Conservation (phyloP, 2,329 filamentous ascomycete species). For the Penicillium brevicompactum region DNA sequence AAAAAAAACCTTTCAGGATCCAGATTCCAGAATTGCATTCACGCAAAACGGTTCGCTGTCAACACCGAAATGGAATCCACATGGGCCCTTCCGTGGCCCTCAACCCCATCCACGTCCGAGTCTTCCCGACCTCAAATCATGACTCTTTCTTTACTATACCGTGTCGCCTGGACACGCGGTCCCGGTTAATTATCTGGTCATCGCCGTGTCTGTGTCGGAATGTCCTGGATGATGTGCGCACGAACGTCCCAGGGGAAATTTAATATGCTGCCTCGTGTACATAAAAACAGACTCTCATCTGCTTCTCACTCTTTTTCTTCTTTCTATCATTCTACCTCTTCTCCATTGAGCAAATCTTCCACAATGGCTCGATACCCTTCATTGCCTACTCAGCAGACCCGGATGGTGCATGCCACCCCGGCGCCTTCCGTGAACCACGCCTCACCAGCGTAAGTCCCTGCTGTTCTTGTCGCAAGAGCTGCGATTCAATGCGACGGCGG, state of each 20-base stretch:
- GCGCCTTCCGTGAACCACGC: slow-evolving; percentile 32
- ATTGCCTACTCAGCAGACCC: slow-evolving; percentile 36
- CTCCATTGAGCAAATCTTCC: slow-evolving; percentile 17
- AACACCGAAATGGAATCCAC: slow-evolving; percentile 29
- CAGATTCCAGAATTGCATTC: slow-evolving; percentile 22
- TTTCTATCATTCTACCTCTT: slow-evolving; percentile 22
- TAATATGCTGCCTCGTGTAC: slow-evolving; percentile 33
- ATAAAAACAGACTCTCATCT: slow-evolving; percentile 35
- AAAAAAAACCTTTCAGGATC: slow-evolving; percentile 25
- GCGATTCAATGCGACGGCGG: slow-evolving; percentile 10
- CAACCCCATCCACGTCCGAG: slow-evolving; percentile 25
- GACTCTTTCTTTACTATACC: slow-evolving; percentile 23
- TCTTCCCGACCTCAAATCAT: slow-evolving; percentile 32
- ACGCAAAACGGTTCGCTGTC: slow-evolving; percentile 29
- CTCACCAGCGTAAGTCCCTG: slow-evolving; percentile 33
- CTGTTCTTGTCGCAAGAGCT: background rate
- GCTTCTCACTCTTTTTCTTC: slow-evolving; percentile 19
- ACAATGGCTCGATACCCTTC: slow-evolving; percentile 36
- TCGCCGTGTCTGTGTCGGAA: slow-evolving; percentile 57
- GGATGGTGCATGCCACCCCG: slow-evolving; percentile 40
- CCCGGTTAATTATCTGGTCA: slow-evolving; percentile 25
- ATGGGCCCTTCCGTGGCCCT: slow-evolving; percentile 18
- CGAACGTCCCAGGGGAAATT: slow-evolving; percentile 32
- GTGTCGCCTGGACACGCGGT: slow-evolving; percentile 18
- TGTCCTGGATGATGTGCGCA: slow-evolving; percentile 33